These are phyloP conservation scores for Fusarium sp. DNA, from an alignment of 2,329 filamentous ascomycete genomes.

Conservation along the genomic window DNA sequence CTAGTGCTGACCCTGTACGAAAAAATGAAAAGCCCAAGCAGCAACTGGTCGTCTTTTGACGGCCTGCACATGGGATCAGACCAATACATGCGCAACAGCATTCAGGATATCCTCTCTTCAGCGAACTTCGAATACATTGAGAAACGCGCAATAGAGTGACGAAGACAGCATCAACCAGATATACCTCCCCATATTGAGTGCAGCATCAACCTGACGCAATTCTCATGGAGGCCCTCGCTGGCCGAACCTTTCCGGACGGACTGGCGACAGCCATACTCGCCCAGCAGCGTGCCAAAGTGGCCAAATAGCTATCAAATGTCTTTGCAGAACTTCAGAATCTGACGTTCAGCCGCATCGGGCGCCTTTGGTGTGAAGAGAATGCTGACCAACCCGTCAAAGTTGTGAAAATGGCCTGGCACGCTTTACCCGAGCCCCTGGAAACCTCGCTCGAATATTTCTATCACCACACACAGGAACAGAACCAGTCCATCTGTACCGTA, in stretches of 20 bases:
- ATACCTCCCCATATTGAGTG: slow-evolving; percentile 16
- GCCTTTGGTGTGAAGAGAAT: slow-evolving; percentile 43
- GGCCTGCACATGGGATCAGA: too few species aligned
- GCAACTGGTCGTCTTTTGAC: background rate
- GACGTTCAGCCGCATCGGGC: slow-evolving; percentile 43
- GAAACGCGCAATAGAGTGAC: slow-evolving; percentile 19
- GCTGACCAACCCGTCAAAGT: slow-evolving; percentile 39
- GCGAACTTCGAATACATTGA: slow-evolving; percentile 34
- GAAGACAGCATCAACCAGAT: slow-evolving; percentile 17
- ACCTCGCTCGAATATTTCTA: slow-evolving; percentile 49
- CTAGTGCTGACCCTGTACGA: too few species aligned
- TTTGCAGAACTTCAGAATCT: slow-evolving; percentile 42
- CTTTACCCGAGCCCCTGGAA: slow-evolving; percentile 32
- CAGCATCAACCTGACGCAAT: slow-evolving; percentile 25
- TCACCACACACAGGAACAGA: slow-evolving; percentile 38
- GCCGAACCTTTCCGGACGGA: slow-evolving; percentile 22
- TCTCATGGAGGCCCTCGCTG: slow-evolving; percentile 41
- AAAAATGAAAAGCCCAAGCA: background rate
- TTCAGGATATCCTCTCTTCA: slow-evolving; percentile 24
- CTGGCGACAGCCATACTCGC: slow-evolving; percentile 32
- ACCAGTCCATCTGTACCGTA: slow-evolving; percentile 29
- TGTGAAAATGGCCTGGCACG: slow-evolving; percentile 26
- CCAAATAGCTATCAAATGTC: slow-evolving; percentile 41
- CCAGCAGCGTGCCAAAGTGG: slow-evolving; percentile 38
- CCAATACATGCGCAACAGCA: background rate